Percentiles rank a stretch among this genome's conserved stretches.
Conservation (phyloP, 2,329 filamentous ascomycete genomes). For the Botrytis hyacinthi region DNA sequence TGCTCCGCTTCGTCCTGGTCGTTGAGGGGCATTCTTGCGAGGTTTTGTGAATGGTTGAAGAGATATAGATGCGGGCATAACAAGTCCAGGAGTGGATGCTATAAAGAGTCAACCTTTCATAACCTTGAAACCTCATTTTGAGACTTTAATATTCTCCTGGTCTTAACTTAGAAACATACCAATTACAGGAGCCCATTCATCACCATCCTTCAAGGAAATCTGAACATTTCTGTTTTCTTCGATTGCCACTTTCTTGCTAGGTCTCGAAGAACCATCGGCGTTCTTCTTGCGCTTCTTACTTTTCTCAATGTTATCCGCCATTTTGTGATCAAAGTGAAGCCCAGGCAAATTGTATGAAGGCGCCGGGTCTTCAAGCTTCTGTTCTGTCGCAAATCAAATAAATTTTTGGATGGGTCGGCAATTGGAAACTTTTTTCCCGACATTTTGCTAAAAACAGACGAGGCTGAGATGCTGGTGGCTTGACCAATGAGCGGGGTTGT, state of each 20-base stretch:
- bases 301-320: slow-evolving; percentile 35
- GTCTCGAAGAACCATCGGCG: slow-evolving; percentile 41
- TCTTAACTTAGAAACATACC: slow-evolving; percentile 42
- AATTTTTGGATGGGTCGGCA: slow-evolving; percentile 15
- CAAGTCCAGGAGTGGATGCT: slow-evolving; percentile 40
- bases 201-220: slow-evolving; percentile 47
- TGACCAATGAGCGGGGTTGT: neutral
- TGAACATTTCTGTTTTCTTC: slow-evolving; percentile 43
- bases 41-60: slow-evolving; percentile 38
- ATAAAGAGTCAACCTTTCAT: neutral
- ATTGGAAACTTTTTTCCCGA: slow-evolving; percentile 24
- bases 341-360: neutral
- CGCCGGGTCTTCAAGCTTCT: neutral
- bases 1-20: slow-evolving; percentile 29
- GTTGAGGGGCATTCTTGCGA: slow-evolving; percentile 31
- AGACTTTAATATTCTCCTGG: neutral
- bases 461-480: slow-evolving; percentile 5
- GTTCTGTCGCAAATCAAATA: slow-evolving; percentile 13
- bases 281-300: slow-evolving; percentile 53
- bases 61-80: slow-evolving; percentile 36
- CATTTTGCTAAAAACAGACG: slow-evolving; percentile 12
- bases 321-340: slow-evolving; percentile 20
- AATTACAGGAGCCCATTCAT: slow-evolving; percentile 52
- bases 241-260: slow-evolving; percentile 54
- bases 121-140: neutral